phyloP scores from a whole-genome alignment of 2,329 filamentous ascomycete species.

The Lecanoromycetidae sp. region DNA sequence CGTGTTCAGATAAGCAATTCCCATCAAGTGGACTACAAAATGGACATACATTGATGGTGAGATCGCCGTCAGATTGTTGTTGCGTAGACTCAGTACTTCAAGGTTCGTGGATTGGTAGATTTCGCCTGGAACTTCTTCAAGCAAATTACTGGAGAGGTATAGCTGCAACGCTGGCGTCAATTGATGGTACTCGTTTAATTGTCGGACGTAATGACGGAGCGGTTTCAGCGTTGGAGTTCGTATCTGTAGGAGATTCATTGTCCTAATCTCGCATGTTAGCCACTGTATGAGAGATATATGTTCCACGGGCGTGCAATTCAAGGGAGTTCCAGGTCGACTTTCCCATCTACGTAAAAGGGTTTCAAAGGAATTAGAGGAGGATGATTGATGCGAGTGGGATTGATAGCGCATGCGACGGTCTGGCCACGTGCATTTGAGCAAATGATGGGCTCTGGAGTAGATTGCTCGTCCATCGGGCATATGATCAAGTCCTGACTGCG shows the following conservation, averaged over 20 bases:
- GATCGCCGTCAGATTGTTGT: conserved; percentile 33
- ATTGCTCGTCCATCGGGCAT: no score
- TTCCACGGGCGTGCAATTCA: no score
- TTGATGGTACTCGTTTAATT: conserved; percentile 23
- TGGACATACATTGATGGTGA: conserved; percentile 33
- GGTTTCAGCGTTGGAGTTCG: neutral
- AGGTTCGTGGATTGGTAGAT: conserved; percentile 32
- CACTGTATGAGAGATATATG: neutral
- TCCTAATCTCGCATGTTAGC: neutral
- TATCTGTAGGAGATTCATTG: conserved; percentile 1
- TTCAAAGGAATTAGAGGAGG: no score
- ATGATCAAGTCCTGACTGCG: no score
- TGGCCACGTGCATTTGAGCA: no score
- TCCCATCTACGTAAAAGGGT: no score
- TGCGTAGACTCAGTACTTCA: conserved; percentile 34
- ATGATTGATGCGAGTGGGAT: no score
- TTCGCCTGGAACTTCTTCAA: conserved; percentile 28
- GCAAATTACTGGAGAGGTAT: conserved; percentile 33
- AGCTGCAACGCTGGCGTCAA: conserved; percentile 33
- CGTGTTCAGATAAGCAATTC: no score
- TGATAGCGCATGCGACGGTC: no score
- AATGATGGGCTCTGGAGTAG: no score
- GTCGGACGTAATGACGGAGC: conserved; percentile 11
- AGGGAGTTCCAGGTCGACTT: no score
- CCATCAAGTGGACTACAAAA: no score